phyloP scores from a whole-genome alignment of 2,329 filamentous ascomycete species.

The Neofusicoccum ribis region DNA sequence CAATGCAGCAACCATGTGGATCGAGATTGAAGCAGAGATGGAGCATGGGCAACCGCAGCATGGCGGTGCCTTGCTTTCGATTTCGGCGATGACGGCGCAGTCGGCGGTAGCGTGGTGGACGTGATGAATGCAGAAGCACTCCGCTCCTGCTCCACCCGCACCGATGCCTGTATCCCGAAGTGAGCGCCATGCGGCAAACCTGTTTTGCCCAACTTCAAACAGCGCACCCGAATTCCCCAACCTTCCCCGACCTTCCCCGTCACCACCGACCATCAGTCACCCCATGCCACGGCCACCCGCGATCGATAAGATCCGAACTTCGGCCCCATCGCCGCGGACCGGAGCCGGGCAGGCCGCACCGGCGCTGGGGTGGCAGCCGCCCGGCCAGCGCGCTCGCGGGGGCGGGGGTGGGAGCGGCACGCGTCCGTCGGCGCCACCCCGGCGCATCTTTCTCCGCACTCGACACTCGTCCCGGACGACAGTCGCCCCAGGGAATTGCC shows the following conservation, averaged over 20 bases:
- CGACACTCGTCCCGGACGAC: neutral
- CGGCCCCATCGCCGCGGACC: neutral
- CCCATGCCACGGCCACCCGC: neutral
- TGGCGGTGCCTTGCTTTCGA: too few relatives aligned
- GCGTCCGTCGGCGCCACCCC: neutral
- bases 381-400: neutral
- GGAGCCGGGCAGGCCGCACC: neutral
- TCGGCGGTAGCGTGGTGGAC: neutral
- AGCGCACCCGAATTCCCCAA: neutral
- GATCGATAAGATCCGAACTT: neutral
- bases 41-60: too few relatives aligned
- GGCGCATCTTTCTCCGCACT: neutral
- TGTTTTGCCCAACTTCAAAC: neutral
- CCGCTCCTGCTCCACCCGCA: neutral
- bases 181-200: neutral
- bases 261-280: too few relatives aligned
- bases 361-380: neutral
- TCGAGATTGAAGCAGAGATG: too few relatives aligned
- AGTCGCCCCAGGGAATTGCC: constrained; percentile 3
- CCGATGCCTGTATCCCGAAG: neutral
- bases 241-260: neutral
- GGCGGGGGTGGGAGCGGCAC: too few relatives aligned
- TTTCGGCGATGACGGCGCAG: too few relatives aligned
- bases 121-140: neutral
- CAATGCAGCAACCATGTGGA: too few relatives aligned